A percentile compares a stretch with the other conserved stretches of the same genome.
Conservation (phyloP, 805 yeast genomes). For the Suhomyces canberraensis region DNA sequence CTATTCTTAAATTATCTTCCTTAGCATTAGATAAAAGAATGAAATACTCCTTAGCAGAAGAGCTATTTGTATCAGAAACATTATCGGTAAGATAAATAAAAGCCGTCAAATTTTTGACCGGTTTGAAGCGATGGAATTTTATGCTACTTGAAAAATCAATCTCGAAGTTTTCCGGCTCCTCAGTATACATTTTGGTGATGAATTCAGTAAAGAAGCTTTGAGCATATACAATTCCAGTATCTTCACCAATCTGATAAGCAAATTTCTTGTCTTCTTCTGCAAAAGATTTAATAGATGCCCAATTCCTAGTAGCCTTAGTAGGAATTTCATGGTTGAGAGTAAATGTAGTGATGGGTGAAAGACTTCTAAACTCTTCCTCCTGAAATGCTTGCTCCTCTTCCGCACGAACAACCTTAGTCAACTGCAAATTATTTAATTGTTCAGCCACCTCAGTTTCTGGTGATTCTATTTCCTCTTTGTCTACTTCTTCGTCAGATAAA, state of each 20-base stretch:
- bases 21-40: slow-evolving; percentile 4
- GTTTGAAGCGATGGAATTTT: too few relatives aligned
- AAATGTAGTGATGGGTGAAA: background rate
- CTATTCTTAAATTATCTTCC: too few relatives aligned
- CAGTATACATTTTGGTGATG: background rate
- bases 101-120: background rate
- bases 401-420: background rate
- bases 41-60: slow-evolving; percentile 24
- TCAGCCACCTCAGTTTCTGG: slow-evolving; percentile 1
- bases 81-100: background rate
- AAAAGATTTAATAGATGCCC: background rate
- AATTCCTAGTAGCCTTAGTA: background rate
- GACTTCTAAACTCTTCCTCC: slow-evolving; percentile 1
- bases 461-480: too few relatives aligned
- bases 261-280: background rate
- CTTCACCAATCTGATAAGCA: background rate
- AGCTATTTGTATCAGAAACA: background rate
- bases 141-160: background rate
- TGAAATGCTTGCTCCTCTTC: background rate
- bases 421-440: background rate
- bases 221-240: background rate
- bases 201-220: background rate
- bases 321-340: background rate
- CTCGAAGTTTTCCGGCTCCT: background rate
- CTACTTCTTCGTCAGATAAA: slow-evolving; percentile 5